Conservation (phyloP, 2,329 filamentous ascomycete species). For the Talaromyces sp. region DNA sequence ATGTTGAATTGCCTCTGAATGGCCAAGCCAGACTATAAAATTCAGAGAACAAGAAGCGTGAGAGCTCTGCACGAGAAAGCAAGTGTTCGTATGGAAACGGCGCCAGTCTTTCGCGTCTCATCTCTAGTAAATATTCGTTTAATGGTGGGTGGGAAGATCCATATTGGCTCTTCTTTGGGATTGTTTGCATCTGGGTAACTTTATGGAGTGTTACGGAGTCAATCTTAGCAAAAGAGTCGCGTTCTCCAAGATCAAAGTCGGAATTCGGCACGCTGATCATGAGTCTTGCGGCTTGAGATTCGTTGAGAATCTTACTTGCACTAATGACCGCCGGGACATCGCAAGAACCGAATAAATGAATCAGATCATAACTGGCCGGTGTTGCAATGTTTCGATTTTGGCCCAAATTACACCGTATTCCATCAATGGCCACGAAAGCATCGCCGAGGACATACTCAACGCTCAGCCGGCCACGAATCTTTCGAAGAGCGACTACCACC, state of each 20-base stretch:
- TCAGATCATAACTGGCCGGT: constrained; percentile 10
- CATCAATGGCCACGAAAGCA: constrained; percentile 10
- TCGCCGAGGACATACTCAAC: constrained; percentile 11
- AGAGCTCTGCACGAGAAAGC: constrained; percentile 15
- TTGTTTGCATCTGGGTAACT: constrained; percentile 8
- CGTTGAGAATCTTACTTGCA: constrained; percentile 12
- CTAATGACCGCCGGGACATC: constrained; percentile 4
- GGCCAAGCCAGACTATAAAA: constrained; percentile 13
- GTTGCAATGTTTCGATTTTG: neutral
- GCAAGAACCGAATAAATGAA: constrained; percentile 9
- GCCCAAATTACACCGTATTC: neutral
- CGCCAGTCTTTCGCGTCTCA: constrained; percentile 7
- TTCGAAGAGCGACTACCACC: constrained; percentile 16
- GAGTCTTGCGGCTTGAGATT: constrained; percentile 7
- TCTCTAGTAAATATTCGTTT: constrained; percentile 9
- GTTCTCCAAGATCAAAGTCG: neutral
- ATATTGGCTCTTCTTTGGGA: neutral
- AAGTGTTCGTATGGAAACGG: constrained; percentile 14
- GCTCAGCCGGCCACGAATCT: constrained; percentile 12
- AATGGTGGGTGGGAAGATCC: neutral
- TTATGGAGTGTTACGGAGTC: constrained; percentile 11
- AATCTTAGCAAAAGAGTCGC: neutral
- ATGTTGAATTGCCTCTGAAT: neutral
- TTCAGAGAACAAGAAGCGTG: constrained; percentile 10
- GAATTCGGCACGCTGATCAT: constrained; percentile 1